Percentiles rank a stretch among this genome's conserved stretches.
These are phyloP conservation scores for Pisolithus tinctorius DNA, from an alignment of 768 basidiomycete genomes.

Conservation along the genomic window DNA sequence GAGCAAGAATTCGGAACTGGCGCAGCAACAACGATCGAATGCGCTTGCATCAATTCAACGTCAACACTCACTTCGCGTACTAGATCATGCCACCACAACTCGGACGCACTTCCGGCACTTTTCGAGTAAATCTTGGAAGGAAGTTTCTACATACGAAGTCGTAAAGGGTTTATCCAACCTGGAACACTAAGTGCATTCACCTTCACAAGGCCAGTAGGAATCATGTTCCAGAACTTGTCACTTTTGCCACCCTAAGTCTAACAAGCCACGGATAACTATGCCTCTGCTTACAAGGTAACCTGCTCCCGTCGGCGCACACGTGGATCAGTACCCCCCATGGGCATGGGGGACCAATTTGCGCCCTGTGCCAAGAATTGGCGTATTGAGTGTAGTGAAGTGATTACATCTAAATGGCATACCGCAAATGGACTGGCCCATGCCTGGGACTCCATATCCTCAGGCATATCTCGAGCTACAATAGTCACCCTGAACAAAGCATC, in stretches of 20 bases:
- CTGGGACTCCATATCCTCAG: slow-evolving; percentile 32
- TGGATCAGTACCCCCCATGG: slow-evolving; percentile 28
- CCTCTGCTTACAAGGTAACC: slow-evolving; percentile 33
- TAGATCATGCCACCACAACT: slow-evolving; percentile 35
- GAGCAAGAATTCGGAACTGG: slow-evolving; percentile 29
- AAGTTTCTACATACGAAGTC: slow-evolving; percentile 24
- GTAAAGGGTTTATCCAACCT: not conserved
- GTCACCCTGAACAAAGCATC: slow-evolving; percentile 16
- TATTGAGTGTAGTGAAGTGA: not conserved
- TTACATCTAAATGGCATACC: slow-evolving; percentile 19
- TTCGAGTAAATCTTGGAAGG: slow-evolving; percentile 29
- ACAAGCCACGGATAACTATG: not conserved
- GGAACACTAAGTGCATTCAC: slow-evolving; percentile 15
- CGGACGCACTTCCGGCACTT: slow-evolving; percentile 11
- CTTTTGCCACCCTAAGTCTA: slow-evolving; percentile 19
- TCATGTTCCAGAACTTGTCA: slow-evolving; percentile 43
- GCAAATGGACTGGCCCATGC: slow-evolving; percentile 48
- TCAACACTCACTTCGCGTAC: slow-evolving; percentile 30
- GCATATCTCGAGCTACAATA: slow-evolving; percentile 33
- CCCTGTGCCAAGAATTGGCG: slow-evolving; percentile 25
- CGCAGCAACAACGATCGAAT: not conserved
- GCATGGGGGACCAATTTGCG: slow-evolving; percentile 41
- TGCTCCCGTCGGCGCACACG: slow-evolving; percentile 33
- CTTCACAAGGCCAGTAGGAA: slow-evolving; percentile 35
- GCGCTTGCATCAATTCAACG: not conserved